A percentile compares a stretch with the other conserved stretches of the same genome.
phyloP scores from a whole-genome alignment of 169 alveolate genomes.

The Theileria sp. region DNA sequence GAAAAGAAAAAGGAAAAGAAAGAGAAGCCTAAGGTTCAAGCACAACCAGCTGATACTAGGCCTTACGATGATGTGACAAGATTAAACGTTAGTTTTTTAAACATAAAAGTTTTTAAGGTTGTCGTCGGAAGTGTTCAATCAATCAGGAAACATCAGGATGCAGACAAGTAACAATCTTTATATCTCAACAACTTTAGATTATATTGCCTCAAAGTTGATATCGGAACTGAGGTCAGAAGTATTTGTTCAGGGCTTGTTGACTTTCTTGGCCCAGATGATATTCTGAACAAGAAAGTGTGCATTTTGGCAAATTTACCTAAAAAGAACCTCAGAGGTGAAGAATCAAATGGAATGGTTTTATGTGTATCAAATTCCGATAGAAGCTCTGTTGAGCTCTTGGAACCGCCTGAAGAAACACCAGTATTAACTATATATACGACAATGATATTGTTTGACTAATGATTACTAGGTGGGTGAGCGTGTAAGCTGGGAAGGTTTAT shows the following conservation, averaged over 20 bases:
- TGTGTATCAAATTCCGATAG: conserved; percentile 44
- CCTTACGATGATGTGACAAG: conserved; percentile 73
- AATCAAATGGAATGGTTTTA: conserved; percentile 80
- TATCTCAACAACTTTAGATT: conserved; percentile 19
- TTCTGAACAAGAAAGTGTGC: conserved; percentile 75
- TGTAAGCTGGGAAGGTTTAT: conserved; percentile 52
- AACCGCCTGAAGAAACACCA: conserved; percentile 62
- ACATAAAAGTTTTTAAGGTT: conserved; percentile 13
- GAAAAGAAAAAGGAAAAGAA: conserved; percentile 29
- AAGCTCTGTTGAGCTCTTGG: conserved; percentile 48
- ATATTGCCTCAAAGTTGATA: conserved; percentile 72
- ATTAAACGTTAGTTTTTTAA: conserved; percentile 23
- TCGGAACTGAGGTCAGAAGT: conserved; percentile 72
- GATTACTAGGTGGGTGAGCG: conserved; percentile 70
- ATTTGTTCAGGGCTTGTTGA: conserved; percentile 80
- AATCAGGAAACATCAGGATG: conserved; percentile 76
- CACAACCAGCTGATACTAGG: conserved; percentile 57
- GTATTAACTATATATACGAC: conserved; percentile 32
- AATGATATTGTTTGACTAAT: background rate
- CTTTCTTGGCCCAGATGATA: conserved; percentile 72
- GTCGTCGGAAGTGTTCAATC: conserved; percentile 69
- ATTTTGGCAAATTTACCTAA: conserved; percentile 80
- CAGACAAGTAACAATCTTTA: conserved; percentile 54
- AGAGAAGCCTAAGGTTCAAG: conserved; percentile 30
- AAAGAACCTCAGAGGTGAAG: conserved; percentile 77